Base-by-base conservation (phyloP, 306 rosid genomes). In the Herpetospermum pedunculosum region DNA sequence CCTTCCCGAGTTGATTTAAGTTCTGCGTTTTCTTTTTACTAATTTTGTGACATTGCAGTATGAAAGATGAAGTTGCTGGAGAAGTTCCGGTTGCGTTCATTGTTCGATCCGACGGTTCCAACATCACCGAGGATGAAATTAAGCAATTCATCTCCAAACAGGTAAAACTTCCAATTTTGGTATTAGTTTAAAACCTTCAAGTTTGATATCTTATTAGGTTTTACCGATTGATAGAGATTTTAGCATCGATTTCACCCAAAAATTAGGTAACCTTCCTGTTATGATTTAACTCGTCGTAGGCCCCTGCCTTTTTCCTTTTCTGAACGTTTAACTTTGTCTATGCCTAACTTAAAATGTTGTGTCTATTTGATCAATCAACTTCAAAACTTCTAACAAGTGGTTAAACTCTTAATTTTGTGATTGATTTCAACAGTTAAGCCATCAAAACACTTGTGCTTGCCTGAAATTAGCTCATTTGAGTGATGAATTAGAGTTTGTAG, bases 81-180 rank as follows among this genome's bases (percentile, higher is more conserved):
- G 98, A 92, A 65, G 55, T 88, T 37, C 98, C 98, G 5, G 90
- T 90, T 63, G 97, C 98, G 11, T 92, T 86, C 85, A 95, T 92
- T 5, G 90, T 87, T 3, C 81, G 84, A 75, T 87, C 91, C 44
- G 81, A 83, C 14, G 92, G 86, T 53, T 87, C 92, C 52, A 77
- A 80, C 64, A 82, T 90, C 54, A 80, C 80, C 0, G 96, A 87
- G 50, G 93, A 87, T 63, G 96, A 88, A n/a, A 87, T 92, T 70
- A 92, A 84, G 73, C 84, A 83, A 59, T 88, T 83, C 80, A 67
- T 92, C 49, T 87, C 92, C 4, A 75, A 91, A 79, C 96, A 92
- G 98, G 98, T 92, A 72, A 5, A 3, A 21, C 8, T 50, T 65
- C 21, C 19, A 13, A 21, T 11, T 40, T 35, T 63, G 18, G 49